A percentile compares a stretch with the other conserved stretches of the same genome.
Conservation (phyloP, 495 filamentous ascomycete genomes). For the Penicillium silybi region DNA sequence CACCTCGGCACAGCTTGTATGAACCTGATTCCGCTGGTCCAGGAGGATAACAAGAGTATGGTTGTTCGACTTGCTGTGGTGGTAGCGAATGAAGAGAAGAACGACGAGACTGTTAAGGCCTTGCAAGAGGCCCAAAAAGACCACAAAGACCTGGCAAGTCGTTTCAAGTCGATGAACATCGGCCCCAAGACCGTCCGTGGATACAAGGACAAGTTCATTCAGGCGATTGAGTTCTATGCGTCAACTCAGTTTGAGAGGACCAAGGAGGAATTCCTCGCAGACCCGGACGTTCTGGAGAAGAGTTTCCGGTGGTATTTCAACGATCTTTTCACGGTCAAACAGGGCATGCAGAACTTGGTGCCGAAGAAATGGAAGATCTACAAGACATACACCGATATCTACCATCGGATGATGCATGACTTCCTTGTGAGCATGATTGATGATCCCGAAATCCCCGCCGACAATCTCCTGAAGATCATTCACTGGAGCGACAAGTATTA, state of each 20-base stretch:
- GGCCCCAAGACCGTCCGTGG: conserved; percentile 88
- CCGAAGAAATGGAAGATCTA: conserved; percentile 98
- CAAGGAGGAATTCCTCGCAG: conserved; percentile 70
- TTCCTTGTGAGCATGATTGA: conserved; percentile 78
- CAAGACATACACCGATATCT: conserved; percentile 81
- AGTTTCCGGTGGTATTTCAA: conserved; percentile 93
- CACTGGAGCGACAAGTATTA: conserved; percentile 96
- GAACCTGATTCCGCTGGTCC: conserved; percentile 82
- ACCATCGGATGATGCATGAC: conserved; percentile 92
- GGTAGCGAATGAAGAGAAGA: conserved; percentile 93
- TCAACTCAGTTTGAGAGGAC: conserved; percentile 70
- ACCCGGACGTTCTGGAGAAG: conserved; percentile 82
- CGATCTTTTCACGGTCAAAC: conserved; percentile 85
- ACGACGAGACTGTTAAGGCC: conserved; percentile 83
- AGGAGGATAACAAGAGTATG: conserved; percentile 77
- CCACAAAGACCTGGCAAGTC: conserved; percentile 85
- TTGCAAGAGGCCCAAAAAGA: conserved; percentile 91
- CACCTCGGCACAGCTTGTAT: conserved; percentile 83
- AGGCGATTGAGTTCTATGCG: conserved; percentile 69
- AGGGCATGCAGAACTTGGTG: conserved; percentile 84
- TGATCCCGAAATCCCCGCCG: conserved; percentile 69
- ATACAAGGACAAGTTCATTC: conserved; percentile 92
- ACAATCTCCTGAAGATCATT: conserved; percentile 83
- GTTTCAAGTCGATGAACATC: conserved; percentile 91
- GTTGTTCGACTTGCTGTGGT: conserved; percentile 89